phyloP scores from a whole-genome alignment of 75 land plant genomes.

The Gnetum montanum region DNA sequence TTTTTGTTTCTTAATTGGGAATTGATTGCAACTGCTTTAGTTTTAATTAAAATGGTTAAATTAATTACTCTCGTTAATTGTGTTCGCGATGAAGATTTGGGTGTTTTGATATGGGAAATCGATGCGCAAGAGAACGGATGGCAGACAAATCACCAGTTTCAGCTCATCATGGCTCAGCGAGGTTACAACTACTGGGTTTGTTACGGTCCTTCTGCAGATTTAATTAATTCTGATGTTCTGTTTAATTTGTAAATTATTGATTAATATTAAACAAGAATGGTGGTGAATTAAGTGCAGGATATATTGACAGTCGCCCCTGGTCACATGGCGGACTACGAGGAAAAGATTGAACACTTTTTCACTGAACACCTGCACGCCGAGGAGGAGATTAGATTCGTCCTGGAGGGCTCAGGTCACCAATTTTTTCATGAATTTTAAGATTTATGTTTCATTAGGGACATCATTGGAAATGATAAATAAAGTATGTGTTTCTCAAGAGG shows the following conservation, averaged over 20 bases:
- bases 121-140: slow-evolving; percentile 11
- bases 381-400: slow-evolving; percentile 23
- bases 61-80: neutral
- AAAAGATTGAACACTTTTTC: slow-evolving; percentile 15
- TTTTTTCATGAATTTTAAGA: neutral
- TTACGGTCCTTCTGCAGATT: too few species aligned
- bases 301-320: slow-evolving; percentile 20
- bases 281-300: slow-evolving; percentile 4
- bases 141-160: slow-evolving; percentile 4
- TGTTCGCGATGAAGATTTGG: neutral
- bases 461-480: too few species aligned
- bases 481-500: too few species aligned
- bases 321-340: slow-evolving; percentile 13
- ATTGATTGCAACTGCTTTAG: neutral
- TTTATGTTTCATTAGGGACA: too few species aligned
- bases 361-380: slow-evolving; percentile 18
- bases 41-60: neutral
- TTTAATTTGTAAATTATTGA: neutral
- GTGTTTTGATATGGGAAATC: slow-evolving; percentile 10
- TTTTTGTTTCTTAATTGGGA: neutral
- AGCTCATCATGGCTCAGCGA: slow-evolving; percentile 9
- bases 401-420: slow-evolving; percentile 23
- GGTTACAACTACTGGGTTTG: slow-evolving; percentile 17
- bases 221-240: too few species aligned
- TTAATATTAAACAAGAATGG: neutral